These are phyloP conservation scores for Exophiala bonariae DNA, from an alignment of 2,329 filamentous ascomycete species.

Conservation along the genomic window DNA sequence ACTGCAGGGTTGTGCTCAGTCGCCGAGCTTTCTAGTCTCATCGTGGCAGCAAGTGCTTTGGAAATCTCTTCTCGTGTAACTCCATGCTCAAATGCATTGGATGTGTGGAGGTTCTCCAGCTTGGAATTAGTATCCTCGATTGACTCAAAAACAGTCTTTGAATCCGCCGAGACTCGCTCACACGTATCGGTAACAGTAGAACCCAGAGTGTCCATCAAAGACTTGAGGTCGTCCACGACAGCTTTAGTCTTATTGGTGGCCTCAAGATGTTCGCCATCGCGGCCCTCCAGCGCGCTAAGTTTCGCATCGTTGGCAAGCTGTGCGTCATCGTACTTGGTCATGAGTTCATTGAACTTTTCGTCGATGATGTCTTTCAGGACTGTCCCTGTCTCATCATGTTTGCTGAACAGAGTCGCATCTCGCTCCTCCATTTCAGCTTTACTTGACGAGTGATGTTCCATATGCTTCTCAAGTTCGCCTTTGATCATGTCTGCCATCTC, in stretches of 20 bases:
- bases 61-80: slow-evolving; percentile 79
- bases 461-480: slow-evolving; percentile 82
- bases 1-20: slow-evolving; percentile 86
- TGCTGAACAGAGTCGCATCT: slow-evolving; percentile 55
- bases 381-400: slow-evolving; percentile 60
- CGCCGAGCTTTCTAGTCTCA: slow-evolving; percentile 74
- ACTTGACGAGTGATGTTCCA: slow-evolving; percentile 73
- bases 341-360: slow-evolving; percentile 76
- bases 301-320: slow-evolving; percentile 73
- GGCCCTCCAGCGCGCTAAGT: slow-evolving; percentile 70
- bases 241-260: slow-evolving; percentile 73
- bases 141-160: slow-evolving; percentile 78
- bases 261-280: slow-evolving; percentile 70
- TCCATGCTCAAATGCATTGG: slow-evolving; percentile 76
- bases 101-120: slow-evolving; percentile 69
- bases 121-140: slow-evolving; percentile 77
- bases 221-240: slow-evolving; percentile 82
- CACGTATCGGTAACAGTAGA: slow-evolving; percentile 77
- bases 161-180: slow-evolving; percentile 84
- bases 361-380: slow-evolving; percentile 63
- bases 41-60: slow-evolving; percentile 70
- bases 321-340: slow-evolving; percentile 85
- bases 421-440: slow-evolving; percentile 75
- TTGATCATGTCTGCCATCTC: slow-evolving; percentile 75
- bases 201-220: slow-evolving; percentile 81